A percentile compares a stretch with the other conserved stretches of the same genome.
These are phyloP conservation scores for Pseudocercospora cruenta DNA, from an alignment of 2,329 filamentous ascomycete genomes.

Conservation along the genomic window DNA sequence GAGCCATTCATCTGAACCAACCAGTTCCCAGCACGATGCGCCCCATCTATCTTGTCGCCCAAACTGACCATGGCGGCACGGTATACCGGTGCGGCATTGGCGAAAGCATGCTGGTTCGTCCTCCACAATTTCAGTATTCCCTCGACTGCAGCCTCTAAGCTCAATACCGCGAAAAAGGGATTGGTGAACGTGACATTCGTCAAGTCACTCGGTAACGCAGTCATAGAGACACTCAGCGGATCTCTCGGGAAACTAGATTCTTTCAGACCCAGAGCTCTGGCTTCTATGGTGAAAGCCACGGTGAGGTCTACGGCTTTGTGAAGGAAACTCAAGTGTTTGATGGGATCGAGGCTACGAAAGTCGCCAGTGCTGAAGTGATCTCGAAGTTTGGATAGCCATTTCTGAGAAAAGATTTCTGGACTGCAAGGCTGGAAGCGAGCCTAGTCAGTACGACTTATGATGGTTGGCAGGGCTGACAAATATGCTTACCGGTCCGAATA, in stretches of 20 bases:
- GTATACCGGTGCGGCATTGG: not conserved
- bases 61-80: not conserved
- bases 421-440: not conserved
- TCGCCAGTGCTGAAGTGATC: not conserved
- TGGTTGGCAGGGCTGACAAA: not conserved
- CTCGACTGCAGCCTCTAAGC: not conserved
- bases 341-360: not conserved
- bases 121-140: not conserved
- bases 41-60: not conserved
- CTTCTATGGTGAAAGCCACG: not conserved
- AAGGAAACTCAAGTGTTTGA: not conserved
- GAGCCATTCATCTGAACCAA: not conserved
- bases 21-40: not conserved
- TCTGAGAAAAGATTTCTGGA: not conserved
- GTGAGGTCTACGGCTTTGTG: not conserved
- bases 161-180: not conserved
- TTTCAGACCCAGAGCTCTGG: not conserved
- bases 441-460: not conserved
- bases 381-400: not conserved
- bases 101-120: not conserved
- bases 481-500: not conserved
- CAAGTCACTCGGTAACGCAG: not conserved
- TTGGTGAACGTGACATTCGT: not conserved
- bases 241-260: not conserved
- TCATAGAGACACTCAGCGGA: not conserved